Evolutionary conservation across 2,329 filamentous ascomycete species (phyloP).

Genomic region (Colletotrichum salicis): DNA sequence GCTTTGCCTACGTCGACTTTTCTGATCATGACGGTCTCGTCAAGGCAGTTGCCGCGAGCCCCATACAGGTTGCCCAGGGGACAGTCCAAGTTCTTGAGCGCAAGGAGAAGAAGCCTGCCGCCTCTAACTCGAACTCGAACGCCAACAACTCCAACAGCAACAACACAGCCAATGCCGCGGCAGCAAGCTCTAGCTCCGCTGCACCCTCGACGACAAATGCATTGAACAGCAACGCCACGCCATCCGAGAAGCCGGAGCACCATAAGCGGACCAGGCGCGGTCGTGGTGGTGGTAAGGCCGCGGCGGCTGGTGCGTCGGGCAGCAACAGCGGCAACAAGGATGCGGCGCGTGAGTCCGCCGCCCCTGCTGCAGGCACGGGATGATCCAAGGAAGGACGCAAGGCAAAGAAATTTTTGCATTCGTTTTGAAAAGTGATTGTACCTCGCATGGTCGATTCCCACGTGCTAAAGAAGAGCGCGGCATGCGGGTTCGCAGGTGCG

Average conservation of each 20-base stretch:
- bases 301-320: constrained; percentile 24
- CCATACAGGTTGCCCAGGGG: constrained; percentile 83
- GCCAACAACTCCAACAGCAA: constrained; percentile 10
- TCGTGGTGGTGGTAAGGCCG: constrained; percentile 37
- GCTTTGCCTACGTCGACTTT: constrained; percentile 94
- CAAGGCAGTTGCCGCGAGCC: constrained; percentile 84
- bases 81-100: constrained; percentile 88
- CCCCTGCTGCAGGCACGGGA: constrained; percentile 28
- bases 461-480: background rate
- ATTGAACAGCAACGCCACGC: constrained; percentile 6
- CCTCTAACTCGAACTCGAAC: constrained; percentile 19
- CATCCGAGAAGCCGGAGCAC: constrained; percentile 37
- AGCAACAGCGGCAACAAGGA: constrained; percentile 18
- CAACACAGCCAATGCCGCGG: constrained; percentile 7
- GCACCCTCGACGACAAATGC: constrained; percentile 5
- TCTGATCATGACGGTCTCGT: constrained; percentile 75
- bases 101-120: constrained; percentile 66
- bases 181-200: constrained; percentile 11
- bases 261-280: constrained; percentile 41
- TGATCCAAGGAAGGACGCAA: constrained; percentile 6
- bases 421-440: background rate
- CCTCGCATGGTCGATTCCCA: constrained; percentile 1
- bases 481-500: background rate
- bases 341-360: background rate
- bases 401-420: background rate